A percentile compares a stretch with the other conserved stretches of the same genome.
Evolutionary conservation across 257 asterid genomes (phyloP).

Genomic region (Solanum pinnatisectum): DNA sequence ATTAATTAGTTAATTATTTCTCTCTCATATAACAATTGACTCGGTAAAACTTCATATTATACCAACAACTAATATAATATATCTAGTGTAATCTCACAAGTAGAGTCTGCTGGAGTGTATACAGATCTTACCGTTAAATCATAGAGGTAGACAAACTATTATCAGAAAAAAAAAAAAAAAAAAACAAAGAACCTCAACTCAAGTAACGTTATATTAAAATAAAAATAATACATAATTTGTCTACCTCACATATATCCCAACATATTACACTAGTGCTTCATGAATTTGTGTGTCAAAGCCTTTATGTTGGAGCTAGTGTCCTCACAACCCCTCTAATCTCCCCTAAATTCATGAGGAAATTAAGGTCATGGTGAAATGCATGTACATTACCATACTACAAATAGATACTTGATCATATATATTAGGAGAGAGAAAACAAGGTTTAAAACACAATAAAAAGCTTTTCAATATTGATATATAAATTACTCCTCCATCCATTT

Average conservation of each 20-base stretch:
- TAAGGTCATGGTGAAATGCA: background rate
- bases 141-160: accelerated
- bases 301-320: background rate
- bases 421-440: background rate
- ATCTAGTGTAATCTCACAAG: accelerated
- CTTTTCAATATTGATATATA: background rate
- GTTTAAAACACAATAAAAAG: background rate
- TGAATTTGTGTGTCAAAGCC: background rate
- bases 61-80: background rate
- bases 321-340: background rate
- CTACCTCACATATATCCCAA: background rate
- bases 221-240: background rate
- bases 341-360: background rate
- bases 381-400: background rate
- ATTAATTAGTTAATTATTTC: background rate
- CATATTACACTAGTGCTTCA: background rate
- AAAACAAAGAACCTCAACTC: background rate
- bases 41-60: background rate
- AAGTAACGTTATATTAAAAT: background rate
- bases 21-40: background rate
- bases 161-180: background rate
- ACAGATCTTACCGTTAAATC: background rate
- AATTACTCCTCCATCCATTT: background rate
- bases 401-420: background rate
- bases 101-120: background rate